phyloP scores from a whole-genome alignment of 2,329 filamentous ascomycete species.

The Botrytis fragariae region DNA sequence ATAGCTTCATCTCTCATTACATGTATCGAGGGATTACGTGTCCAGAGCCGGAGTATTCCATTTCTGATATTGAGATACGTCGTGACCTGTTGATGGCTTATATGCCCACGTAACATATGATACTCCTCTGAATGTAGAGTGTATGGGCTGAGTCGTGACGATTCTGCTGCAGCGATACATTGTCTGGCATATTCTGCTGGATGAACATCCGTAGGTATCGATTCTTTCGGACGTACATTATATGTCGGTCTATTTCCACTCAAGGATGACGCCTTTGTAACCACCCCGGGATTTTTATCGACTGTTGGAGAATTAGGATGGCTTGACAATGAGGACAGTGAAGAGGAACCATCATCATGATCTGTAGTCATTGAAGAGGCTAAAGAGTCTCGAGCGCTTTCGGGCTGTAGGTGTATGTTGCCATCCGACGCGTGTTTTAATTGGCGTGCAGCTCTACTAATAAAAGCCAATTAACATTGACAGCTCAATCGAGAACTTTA shows the following conservation, averaged over 20 bases:
- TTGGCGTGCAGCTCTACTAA: conserved; percentile 29
- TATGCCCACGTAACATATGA: conserved; percentile 70
- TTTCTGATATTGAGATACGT: conserved; percentile 96
- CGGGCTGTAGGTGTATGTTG: conserved; percentile 35
- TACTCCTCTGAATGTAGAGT: conserved; percentile 84
- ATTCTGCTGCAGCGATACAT: conserved; percentile 84
- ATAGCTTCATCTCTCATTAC: conserved; percentile 83
- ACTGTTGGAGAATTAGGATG: conserved; percentile 60
- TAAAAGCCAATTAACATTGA: conserved; percentile 29
- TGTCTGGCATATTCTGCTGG: conserved; percentile 82
- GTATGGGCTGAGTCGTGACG: conserved; percentile 86
- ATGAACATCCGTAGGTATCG: conserved; percentile 74
- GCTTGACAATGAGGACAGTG: conserved; percentile 55
- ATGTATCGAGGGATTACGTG: conserved; percentile 76
- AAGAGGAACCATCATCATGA: conserved; percentile 47
- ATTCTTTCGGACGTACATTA: conserved; percentile 71
- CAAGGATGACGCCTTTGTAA: conserved; percentile 30
- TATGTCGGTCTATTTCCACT: conserved; percentile 43
- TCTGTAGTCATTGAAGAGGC: conserved; percentile 56
- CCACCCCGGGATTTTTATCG: conserved; percentile 41
- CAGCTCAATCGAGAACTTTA: not conserved
- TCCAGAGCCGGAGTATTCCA: conserved; percentile 87
- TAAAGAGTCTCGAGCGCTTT: conserved; percentile 44
- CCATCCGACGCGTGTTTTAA: conserved; percentile 30
- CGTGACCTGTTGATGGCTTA: conserved; percentile 87